Base-by-base conservation (phyloP, 2,329 filamentous ascomycete species). In the Akanthomyces lecanii region DNA sequence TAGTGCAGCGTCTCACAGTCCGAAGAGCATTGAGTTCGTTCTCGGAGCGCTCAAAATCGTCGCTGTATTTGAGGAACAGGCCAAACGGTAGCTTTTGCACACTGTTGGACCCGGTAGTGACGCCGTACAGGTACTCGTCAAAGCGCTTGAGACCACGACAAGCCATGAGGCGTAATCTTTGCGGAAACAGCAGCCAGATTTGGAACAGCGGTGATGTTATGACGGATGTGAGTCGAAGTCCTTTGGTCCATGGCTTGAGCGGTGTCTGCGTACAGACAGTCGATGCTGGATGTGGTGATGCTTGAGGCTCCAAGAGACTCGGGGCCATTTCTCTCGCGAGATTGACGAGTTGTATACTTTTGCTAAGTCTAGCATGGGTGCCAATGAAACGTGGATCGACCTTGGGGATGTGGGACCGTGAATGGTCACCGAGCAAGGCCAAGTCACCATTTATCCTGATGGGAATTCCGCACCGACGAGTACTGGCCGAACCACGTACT, bases 401-500 rank as follows among this genome's bases (percentile, higher is more conserved):
- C 11, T 66, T 71, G 8, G 30, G 1, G 28, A 71, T 63, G 8
- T 68, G 65, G 0, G 52, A 64, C 11, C 71, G 68, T 12, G 73
- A 74, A 59, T 72, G 70, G 42, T 75, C 71, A n/a, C 70, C 72
- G n/a, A 74, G 59, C 4, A 73, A 48, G 6, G 72, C 63, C 38
- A 68, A 68, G 14, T 14, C 0, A 3, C 71, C 71, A 10, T 71
- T 59, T 16, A 71, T 40, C 8, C 70, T 56, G 11, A 71, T 58
- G 1, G 48, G 66, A 12, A 40, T 11, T 64, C 63, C 5, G 40
- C 50, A 18, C 50, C 65, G 16, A 63, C 21, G 28, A 45, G 4
- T 4, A 61, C 45, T 6, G 38, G n/a, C 12, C 54, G n/a, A 16
- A 65, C 60, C 23, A 59, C 21, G 36, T 52, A 66, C 65, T 66